These are phyloP conservation scores for Boletus reticulatus DNA, from an alignment of 768 basidiomycete genomes.

Conservation along the genomic window DNA sequence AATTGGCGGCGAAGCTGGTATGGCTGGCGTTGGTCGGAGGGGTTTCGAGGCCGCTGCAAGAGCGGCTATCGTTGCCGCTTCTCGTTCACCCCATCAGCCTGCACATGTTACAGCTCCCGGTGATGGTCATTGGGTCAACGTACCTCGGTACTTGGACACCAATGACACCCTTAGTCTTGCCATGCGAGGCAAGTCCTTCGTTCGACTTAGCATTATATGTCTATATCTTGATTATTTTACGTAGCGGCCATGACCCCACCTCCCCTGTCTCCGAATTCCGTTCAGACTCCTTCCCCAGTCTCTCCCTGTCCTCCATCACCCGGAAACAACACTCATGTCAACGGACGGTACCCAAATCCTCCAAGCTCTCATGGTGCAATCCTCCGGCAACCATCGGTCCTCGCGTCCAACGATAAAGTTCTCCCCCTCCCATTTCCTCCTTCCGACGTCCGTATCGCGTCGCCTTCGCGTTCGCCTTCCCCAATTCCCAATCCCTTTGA, in stretches of 20 bases:
- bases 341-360: constrained; percentile 14
- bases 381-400: constrained; percentile 1
- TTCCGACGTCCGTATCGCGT: constrained; percentile 25
- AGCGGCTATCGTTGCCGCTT: constrained; percentile 48
- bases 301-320: constrained; percentile 31
- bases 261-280: constrained; percentile 32
- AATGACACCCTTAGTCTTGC: constrained; percentile 31
- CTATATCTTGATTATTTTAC: constrained; percentile 8
- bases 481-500: constrained; percentile 85
- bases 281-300: constrained; percentile 32
- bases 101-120: background rate
- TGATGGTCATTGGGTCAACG: constrained; percentile 31
- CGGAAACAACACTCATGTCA: constrained; percentile 8
- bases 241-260: constrained; percentile 32
- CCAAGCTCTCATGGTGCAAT: constrained; percentile 21
- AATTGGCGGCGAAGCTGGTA: constrained; percentile 72
- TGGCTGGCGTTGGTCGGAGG: constrained; percentile 88
- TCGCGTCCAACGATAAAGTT: constrained; percentile 16
- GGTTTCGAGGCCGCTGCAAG: constrained; percentile 77
- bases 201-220: background rate
- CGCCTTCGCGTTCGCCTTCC: constrained; percentile 30
- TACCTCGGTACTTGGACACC: constrained; percentile 47
- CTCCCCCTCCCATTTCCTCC: constrained; percentile 20
- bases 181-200: constrained; percentile 30
- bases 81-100: constrained; percentile 14